Evolutionary conservation across 2,329 filamentous ascomycete genomes (phyloP).

Genomic region (Plenodomus lindquistii): DNA sequence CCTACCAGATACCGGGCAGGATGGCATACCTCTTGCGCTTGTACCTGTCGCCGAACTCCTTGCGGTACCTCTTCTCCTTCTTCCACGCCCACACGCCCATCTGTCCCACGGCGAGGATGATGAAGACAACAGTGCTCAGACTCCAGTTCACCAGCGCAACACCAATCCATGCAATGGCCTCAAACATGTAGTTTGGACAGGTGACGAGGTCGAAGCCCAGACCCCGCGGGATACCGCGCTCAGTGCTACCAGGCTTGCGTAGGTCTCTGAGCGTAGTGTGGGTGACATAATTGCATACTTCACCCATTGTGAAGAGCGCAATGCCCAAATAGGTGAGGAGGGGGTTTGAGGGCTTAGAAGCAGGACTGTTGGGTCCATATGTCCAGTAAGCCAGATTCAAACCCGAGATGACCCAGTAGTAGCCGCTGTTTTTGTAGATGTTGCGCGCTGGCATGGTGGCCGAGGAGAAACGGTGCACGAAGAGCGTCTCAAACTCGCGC

Average conservation of each 20-base stretch:
- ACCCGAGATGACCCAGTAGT: slow-evolving; percentile 90
- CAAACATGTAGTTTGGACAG: slow-evolving; percentile 97
- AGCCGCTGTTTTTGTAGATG: slow-evolving; percentile 91
- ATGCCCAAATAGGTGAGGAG: slow-evolving; percentile 63
- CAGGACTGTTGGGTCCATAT: slow-evolving; percentile 74
- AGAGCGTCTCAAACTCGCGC: slow-evolving; percentile 92
- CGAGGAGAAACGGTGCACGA: slow-evolving; percentile 91
- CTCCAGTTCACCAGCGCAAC: slow-evolving; percentile 79
- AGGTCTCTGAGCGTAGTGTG: slow-evolving; percentile 80
- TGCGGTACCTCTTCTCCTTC: slow-evolving; percentile 89
- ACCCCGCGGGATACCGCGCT: slow-evolving; percentile 84
- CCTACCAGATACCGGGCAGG: slow-evolving; percentile 73
- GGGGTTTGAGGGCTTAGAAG: slow-evolving; percentile 59
- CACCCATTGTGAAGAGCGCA: slow-evolving; percentile 73
- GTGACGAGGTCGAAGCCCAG: slow-evolving; percentile 86
- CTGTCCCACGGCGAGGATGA: slow-evolving; percentile 70
- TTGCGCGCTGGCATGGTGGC: slow-evolving; percentile 91
- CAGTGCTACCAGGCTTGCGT: slow-evolving; percentile 74
- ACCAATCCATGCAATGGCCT: slow-evolving; percentile 83
- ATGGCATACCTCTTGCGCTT: slow-evolving; percentile 90
- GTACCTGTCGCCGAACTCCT: slow-evolving; percentile 90
- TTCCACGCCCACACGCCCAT: slow-evolving; percentile 89
- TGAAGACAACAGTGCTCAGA: slow-evolving; percentile 77
- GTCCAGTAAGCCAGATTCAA: slow-evolving; percentile 81
- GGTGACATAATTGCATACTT: slow-evolving; percentile 77